A percentile compares a stretch with the other conserved stretches of the same genome.
Conservation (phyloP, 257 asterid genomes). For the Solanum bulbocastanum region DNA sequence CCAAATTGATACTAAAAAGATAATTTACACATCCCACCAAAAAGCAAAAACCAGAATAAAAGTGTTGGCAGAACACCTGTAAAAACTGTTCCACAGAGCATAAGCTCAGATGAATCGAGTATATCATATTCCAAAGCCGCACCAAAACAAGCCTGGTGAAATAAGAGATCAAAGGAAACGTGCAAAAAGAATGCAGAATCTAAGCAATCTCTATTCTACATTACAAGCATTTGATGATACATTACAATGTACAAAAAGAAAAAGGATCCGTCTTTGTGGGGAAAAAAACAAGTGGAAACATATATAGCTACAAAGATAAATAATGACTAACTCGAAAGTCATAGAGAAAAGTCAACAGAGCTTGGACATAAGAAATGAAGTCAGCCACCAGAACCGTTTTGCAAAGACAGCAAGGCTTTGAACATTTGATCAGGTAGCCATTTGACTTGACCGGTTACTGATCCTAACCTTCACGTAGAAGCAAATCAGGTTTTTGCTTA, state of each 20-base stretch:
- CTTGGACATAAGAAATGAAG: background rate
- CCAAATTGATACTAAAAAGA: background rate
- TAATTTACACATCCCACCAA: background rate
- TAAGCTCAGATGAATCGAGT: background rate
- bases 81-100: background rate
- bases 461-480: background rate
- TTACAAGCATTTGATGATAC: background rate
- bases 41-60: background rate
- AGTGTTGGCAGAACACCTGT: background rate
- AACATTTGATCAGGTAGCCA: background rate
- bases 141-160: background rate
- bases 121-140: background rate
- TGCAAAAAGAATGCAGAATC: background rate
- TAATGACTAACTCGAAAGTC: background rate
- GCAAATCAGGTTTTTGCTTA: conserved; percentile 7
- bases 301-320: background rate
- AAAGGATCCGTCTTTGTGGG: background rate
- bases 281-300: background rate
- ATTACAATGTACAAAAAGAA: background rate
- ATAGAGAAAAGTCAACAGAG: background rate
- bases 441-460: background rate
- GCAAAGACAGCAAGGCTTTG: background rate
- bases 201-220: background rate
- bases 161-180: background rate
- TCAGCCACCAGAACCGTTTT: background rate